These are phyloP conservation scores for Cucumis melo DNA, from an alignment of 306 rosid genomes.

Conservation along the genomic window DNA sequence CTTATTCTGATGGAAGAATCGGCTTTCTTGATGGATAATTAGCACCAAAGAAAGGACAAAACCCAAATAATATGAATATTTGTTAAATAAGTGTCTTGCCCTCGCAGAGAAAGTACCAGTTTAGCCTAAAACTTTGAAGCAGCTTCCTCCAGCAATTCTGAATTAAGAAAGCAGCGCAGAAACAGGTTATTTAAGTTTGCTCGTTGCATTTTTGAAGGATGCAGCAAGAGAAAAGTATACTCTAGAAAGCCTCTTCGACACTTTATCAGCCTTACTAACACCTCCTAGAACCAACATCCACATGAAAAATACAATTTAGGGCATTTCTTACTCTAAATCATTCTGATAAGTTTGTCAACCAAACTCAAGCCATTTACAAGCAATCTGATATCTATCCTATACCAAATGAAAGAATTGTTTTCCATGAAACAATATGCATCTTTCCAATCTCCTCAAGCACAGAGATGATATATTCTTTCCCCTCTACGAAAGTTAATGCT, in stretches of 20 bases:
- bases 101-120: background rate
- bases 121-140: background rate
- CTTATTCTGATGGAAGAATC: background rate
- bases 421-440: background rate
- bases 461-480: background rate
- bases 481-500: background rate
- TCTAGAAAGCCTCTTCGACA: background rate
- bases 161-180: background rate
- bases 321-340: background rate
- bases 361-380: background rate
- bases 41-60: background rate
- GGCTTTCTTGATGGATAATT: background rate
- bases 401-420: constrained; percentile 1
- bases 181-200: background rate
- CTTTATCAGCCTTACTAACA: background rate
- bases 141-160: background rate
- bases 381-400: background rate
- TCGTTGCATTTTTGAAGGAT: background rate
- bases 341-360: background rate
- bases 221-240: background rate
- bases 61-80: background rate
- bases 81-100: background rate
- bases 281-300: background rate
- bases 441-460: background rate
- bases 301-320: background rate